Percentiles rank a stretch among this genome's conserved stretches.
phyloP scores from a whole-genome alignment of 805 yeast species.

The Hagleromyces aurorensis region DNA sequence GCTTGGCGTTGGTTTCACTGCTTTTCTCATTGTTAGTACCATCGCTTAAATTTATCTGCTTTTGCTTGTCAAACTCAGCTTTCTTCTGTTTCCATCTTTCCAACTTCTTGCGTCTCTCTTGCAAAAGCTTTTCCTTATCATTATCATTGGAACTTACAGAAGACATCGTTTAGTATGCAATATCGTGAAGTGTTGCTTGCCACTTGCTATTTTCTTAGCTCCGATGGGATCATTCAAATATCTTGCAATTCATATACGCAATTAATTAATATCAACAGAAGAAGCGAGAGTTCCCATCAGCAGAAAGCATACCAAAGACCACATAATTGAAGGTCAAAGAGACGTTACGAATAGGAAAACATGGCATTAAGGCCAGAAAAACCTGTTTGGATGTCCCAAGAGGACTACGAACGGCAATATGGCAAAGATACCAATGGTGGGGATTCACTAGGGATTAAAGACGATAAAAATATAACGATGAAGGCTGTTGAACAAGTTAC shows the following conservation, averaged over 20 bases:
- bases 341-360: not conserved
- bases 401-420: conserved; percentile 30
- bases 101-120: conserved; percentile 43
- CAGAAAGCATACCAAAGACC: too few species aligned
- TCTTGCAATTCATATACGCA: too few species aligned
- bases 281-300: too few species aligned
- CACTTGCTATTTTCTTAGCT: too few species aligned
- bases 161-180: conserved; percentile 13
- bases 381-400: conserved; percentile 34
- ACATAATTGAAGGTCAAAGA: conserved; percentile 1
- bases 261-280: too few species aligned
- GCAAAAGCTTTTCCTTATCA: conserved; percentile 32
- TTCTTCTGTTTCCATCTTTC: conserved; percentile 57
- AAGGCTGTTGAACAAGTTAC: conserved; percentile 11
- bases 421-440: conserved; percentile 11
- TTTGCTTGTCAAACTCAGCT: conserved; percentile 28
- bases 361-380: conserved; percentile 26
- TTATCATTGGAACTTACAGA: conserved; percentile 17
- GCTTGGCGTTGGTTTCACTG: conserved; percentile 7
- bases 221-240: too few species aligned
- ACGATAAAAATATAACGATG: conserved; percentile 3
- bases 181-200: too few species aligned
- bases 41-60: conserved; percentile 9
- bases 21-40: conserved; percentile 5
- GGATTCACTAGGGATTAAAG: conserved; percentile 5